Evolutionary conservation across 768 basidiomycete species (phyloP), one percentile per base, ranked within the genome.

Genomic region (Kwoniella dejecticola): DNA sequence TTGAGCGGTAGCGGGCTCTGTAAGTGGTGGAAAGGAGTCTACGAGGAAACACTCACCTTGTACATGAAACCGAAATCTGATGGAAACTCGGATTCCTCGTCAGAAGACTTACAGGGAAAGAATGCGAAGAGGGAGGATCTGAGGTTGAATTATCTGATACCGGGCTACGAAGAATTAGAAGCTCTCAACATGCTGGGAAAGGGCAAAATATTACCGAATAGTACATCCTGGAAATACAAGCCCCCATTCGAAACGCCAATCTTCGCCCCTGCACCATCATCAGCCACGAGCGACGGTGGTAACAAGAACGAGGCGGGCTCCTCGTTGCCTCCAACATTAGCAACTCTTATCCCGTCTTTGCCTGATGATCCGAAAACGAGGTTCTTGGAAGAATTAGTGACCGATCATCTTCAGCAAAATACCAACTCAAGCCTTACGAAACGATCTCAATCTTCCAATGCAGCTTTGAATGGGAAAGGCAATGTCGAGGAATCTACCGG

Each of bases 331-430:
- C 21, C 23, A 19, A 53, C 65, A 60, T 81, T 94, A 29, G 91
- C 89, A 0, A 83, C 86, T 56, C 84, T 84, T 52, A 88, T 99
- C 21, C 96, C 96, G 1, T 88, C 85, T 57, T 91, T 98, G 74
- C 89, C 92, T n/a, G 96, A 99, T 71, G 93, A 96, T 77, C 94
- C 96, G 6, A 97, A 98, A 79, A 86, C 89, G 57, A 85, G 96
- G 17, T 97, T 97, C 77, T 79, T 99, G 76, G 89, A 90, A 77
- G 93, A 96, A 79, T 86, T 97, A 53, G 90, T 88, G 41, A 45
- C 60, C 15, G 60, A 65, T 12, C 50, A 31, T 44, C 38, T n/a
- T 44, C 63, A 26, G 24, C 29, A 40, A 42, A 56, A 45, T 41
- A 12, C 54, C 10, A 44, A 45, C 29, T 42, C 52, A 10, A 19